phyloP scores from a whole-genome alignment of 2,329 filamentous ascomycete species.

The Neocucurbitaria cava region DNA sequence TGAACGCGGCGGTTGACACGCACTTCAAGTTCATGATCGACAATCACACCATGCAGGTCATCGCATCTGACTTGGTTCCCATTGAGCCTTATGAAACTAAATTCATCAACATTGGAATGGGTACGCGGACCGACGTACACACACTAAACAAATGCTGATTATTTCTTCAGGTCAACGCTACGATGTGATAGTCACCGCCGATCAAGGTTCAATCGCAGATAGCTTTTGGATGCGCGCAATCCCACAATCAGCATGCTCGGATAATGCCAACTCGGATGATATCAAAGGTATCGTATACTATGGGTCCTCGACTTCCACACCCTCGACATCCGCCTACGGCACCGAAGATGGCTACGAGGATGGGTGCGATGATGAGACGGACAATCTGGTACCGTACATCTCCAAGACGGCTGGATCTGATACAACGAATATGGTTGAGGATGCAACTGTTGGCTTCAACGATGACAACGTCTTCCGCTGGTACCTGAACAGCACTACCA shows the following conservation, averaged over 20 bases:
- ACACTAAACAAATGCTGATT: too few relatives aligned
- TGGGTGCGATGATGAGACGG: conserved; percentile 48
- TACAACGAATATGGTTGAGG: conserved; percentile 33
- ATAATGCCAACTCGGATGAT: conserved; percentile 39
- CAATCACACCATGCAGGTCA: conserved; percentile 52
- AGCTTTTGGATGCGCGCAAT: conserved; percentile 50
- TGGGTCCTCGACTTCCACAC: conserved; percentile 31
- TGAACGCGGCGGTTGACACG: conserved; percentile 52
- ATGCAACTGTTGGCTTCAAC: conserved; percentile 39
- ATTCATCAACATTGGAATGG: conserved; percentile 50
- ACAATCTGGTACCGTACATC: conserved; percentile 32
- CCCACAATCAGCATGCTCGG: conserved; percentile 49
- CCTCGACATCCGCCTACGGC: conserved; percentile 42
- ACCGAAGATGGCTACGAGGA: conserved; percentile 44
- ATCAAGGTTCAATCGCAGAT: conserved; percentile 31
- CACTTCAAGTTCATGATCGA: conserved; percentile 55
- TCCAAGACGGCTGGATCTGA: conserved; percentile 44
- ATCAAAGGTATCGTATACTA: conserved; percentile 51
- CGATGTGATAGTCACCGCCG: conserved; percentile 47
- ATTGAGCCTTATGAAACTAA: conserved; percentile 51
- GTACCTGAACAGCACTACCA: conserved; percentile 50
- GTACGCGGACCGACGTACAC: not conserved
- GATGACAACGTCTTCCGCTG: conserved; percentile 50
- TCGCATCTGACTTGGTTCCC: conserved; percentile 53
- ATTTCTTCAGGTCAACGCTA: conserved; percentile 43